Evolutionary conservation across 768 basidiomycete species (phyloP).

Genomic region (Royoungia palumana): DNA sequence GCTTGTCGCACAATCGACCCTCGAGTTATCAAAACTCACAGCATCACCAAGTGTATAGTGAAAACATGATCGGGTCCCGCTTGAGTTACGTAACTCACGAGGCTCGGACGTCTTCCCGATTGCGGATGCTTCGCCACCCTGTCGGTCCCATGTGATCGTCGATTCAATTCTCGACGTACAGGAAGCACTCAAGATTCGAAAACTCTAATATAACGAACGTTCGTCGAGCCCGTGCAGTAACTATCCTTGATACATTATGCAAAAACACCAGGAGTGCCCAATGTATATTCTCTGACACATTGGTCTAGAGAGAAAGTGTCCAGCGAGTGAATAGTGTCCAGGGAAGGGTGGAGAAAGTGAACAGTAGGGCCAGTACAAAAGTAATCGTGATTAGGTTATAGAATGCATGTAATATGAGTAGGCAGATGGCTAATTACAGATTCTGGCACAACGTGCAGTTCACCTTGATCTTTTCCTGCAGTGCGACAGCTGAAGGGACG

Average conservation of each 20-base stretch:
- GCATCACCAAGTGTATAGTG: no score
- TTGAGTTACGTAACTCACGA: no score
- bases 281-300: constrained; percentile 9
- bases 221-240: constrained; percentile 17
- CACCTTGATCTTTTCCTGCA: constrained; percentile 58
- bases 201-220: background rate
- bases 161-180: no score
- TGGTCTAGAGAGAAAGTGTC: background rate
- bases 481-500: constrained; percentile 47
- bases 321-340: background rate
- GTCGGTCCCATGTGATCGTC: no score
- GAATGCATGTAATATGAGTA: constrained; percentile 24
- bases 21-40: no score
- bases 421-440: constrained; percentile 47
- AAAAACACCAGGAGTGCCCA: constrained; percentile 13
- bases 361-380: constrained; percentile 22
- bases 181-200: no score
- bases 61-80: no score
- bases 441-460: constrained; percentile 66
- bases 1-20: no score
- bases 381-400: constrained; percentile 29
- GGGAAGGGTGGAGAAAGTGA: background rate
- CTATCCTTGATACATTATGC: constrained; percentile 23
- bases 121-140: no score
- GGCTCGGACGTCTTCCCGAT: no score